Conservation (phyloP, 2,329 filamentous ascomycete species). For the Curvularia lunata region DNA sequence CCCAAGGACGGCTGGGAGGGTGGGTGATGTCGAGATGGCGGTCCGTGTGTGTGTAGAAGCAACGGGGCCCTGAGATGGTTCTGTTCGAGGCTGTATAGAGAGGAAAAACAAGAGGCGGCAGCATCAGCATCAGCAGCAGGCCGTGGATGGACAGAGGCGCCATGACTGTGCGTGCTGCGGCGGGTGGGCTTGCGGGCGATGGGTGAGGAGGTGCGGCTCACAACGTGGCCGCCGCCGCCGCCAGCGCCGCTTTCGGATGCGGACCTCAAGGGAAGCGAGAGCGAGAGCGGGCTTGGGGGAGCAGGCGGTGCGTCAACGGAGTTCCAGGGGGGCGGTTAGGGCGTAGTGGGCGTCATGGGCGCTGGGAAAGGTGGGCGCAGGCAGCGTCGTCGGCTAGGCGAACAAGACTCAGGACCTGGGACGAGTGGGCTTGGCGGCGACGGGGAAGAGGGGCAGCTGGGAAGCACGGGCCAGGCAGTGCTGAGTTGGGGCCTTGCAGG, state of each 20-base stretch:
- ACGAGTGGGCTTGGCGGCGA: constrained; percentile 27
- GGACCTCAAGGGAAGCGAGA: constrained; percentile 17
- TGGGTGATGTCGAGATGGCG: too few species aligned
- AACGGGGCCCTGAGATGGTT: constrained; percentile 5
- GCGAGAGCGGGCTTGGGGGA: constrained; percentile 13
- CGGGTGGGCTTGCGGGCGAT: constrained; percentile 4
- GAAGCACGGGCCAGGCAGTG: constrained; percentile 28
- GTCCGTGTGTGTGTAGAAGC: background rate
- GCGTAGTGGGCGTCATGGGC: constrained; percentile 27
- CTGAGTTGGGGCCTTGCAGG: constrained; percentile 37
- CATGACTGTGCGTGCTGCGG: constrained; percentile 3
- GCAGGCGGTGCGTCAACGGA: constrained; percentile 28
- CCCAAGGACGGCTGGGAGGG: too few species aligned
- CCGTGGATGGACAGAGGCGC: constrained; percentile 3
- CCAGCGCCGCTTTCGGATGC: constrained; percentile 15
- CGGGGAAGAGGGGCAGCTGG: constrained; percentile 27
- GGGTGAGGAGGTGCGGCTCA: constrained; percentile 33
- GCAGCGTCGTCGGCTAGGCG: constrained; percentile 43
- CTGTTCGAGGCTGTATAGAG: background rate
- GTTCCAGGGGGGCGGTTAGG: constrained; percentile 38
- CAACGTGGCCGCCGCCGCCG: constrained; percentile 39
- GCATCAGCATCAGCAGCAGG: too few species aligned
- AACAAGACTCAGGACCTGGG: constrained; percentile 33
- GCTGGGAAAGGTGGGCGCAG: constrained; percentile 9
- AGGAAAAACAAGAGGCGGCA: background rate